phyloP scores from a whole-genome alignment of 2,329 filamentous ascomycete genomes.

The Alternaria atra region DNA sequence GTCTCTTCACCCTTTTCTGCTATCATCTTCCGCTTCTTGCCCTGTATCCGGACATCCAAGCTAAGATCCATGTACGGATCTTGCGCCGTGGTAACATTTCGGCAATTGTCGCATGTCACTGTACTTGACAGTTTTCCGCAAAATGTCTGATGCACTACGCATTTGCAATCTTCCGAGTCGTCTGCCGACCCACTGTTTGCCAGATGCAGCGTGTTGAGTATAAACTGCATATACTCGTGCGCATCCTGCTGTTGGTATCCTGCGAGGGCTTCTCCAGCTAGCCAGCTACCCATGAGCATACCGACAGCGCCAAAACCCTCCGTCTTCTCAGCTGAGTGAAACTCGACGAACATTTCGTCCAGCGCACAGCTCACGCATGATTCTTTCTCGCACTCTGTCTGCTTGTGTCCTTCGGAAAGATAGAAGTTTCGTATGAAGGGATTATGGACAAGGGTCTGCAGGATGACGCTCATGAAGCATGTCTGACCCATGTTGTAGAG shows the following conservation, averaged over 20 bases:
- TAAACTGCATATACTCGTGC: slow-evolving; percentile 95
- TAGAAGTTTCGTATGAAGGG: slow-evolving; percentile 92
- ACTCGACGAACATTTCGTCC: slow-evolving; percentile 70
- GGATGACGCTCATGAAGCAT: slow-evolving; percentile 96
- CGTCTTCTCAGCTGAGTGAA: slow-evolving; percentile 76
- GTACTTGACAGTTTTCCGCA: slow-evolving; percentile 91
- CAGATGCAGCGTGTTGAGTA: slow-evolving; percentile 87
- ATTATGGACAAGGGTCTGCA: slow-evolving; percentile 94
- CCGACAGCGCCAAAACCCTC: slow-evolving; percentile 91
- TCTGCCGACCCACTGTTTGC: slow-evolving; percentile 70
- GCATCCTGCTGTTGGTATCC: slow-evolving; percentile 97
- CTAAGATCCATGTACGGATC: slow-evolving; percentile 93
- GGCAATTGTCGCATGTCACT: slow-evolving; percentile 89
- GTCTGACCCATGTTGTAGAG: slow-evolving; percentile 99
- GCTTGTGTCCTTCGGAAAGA: slow-evolving; percentile 86
- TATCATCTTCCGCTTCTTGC: slow-evolving; percentile 70
- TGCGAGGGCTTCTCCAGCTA: slow-evolving; percentile 73
- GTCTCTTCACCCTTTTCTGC: slow-evolving; percentile 39
- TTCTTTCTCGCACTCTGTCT: slow-evolving; percentile 71
- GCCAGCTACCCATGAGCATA: slow-evolving; percentile 90
- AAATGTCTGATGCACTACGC: slow-evolving; percentile 93
- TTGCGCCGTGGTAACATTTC: slow-evolving; percentile 80
- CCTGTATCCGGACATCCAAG: slow-evolving; percentile 79
- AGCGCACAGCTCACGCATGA: slow-evolving; percentile 69
- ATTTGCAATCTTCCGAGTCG: slow-evolving; percentile 69